Conservation (phyloP, 495 filamentous ascomycete genomes). For the Margaritispora aquatica region DNA sequence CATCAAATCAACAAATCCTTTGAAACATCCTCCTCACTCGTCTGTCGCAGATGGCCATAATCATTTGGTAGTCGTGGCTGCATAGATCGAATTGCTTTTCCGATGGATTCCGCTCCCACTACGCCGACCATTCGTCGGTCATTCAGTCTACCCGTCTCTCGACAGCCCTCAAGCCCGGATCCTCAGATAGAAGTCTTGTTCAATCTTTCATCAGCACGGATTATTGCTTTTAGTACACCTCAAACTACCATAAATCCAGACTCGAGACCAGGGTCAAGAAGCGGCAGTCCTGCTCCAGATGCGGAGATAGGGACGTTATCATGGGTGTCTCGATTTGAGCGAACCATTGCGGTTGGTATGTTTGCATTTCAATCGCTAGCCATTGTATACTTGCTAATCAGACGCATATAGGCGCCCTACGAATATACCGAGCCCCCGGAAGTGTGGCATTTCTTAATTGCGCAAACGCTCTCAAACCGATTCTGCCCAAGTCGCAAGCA, state of each 20-base stretch:
- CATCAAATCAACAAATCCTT: not conserved
- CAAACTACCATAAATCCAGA: constrained; percentile 34
- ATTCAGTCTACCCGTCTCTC: constrained; percentile 36
- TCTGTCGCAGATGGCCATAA: constrained; percentile 9
- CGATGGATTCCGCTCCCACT: constrained; percentile 26
- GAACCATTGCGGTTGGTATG: constrained; percentile 72
- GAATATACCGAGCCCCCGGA: constrained; percentile 74
- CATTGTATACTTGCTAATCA: not conserved
- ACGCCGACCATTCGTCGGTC: constrained; percentile 40
- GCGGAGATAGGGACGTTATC: constrained; percentile 54
- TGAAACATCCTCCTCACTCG: not conserved
- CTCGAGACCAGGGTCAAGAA: constrained; percentile 26
- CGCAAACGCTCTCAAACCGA: constrained; percentile 69
- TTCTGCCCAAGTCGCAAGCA: constrained; percentile 80
- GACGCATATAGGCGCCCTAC: constrained; percentile 53
- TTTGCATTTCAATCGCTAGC: not conserved
- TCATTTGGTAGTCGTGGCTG: constrained; percentile 5
- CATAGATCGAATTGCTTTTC: not conserved
- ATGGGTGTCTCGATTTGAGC: constrained; percentile 70
- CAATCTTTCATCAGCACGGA: constrained; percentile 57
- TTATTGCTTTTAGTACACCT: constrained; percentile 57
- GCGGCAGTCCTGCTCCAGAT: constrained; percentile 20
- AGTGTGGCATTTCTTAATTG: constrained; percentile 83
- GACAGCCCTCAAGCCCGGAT: constrained; percentile 29
- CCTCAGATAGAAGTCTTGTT: constrained; percentile 61